These are phyloP conservation scores for Carex arenaria DNA, from an alignment of 202 grass and related monocot genomes.

Conservation along the genomic window DNA sequence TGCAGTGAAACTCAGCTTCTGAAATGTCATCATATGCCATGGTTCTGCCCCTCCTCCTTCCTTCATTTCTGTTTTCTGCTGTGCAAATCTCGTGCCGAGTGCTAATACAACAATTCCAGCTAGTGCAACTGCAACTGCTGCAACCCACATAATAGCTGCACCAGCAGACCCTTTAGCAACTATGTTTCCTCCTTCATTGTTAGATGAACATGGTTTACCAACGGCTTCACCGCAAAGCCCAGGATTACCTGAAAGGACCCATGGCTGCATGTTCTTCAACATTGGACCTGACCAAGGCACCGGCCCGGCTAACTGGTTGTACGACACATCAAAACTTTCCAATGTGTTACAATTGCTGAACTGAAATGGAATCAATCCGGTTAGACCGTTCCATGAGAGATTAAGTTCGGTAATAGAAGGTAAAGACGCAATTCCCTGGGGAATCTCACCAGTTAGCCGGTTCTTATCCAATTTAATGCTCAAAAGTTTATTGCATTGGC, in stretches of 20 bases:
- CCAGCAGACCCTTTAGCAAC: constrained; percentile 19
- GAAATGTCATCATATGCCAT: constrained; percentile 76
- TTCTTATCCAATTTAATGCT: constrained; percentile 73
- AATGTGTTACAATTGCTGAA: constrained; percentile 74
- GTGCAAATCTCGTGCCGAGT: constrained; percentile 55
- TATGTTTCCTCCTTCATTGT: background rate
- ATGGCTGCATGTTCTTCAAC: constrained; percentile 33
- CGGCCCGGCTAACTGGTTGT: constrained; percentile 39
- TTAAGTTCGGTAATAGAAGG: constrained; percentile 88
- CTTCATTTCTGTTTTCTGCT: constrained; percentile 26
- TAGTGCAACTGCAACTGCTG: constrained; percentile 50
- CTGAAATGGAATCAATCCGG: constrained; percentile 44
- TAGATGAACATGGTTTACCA: constrained; percentile 18
- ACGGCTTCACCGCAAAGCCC: constrained; percentile 35
- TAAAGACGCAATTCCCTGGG: constrained; percentile 42
- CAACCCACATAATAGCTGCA: constrained; percentile 45
- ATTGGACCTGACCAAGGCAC: constrained; percentile 14
- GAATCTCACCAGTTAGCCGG: constrained; percentile 52
- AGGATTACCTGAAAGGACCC: constrained; percentile 29
- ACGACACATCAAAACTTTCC: constrained; percentile 80
- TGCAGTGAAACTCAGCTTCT: constrained; percentile 69
- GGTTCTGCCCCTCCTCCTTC: background rate
- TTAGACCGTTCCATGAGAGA: constrained; percentile 69
- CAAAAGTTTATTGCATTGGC: constrained; percentile 46
- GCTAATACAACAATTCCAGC: constrained; percentile 56